These are phyloP conservation scores for Cercospora sesami DNA, from an alignment of 2,329 filamentous ascomycete species.

Conservation along the genomic window DNA sequence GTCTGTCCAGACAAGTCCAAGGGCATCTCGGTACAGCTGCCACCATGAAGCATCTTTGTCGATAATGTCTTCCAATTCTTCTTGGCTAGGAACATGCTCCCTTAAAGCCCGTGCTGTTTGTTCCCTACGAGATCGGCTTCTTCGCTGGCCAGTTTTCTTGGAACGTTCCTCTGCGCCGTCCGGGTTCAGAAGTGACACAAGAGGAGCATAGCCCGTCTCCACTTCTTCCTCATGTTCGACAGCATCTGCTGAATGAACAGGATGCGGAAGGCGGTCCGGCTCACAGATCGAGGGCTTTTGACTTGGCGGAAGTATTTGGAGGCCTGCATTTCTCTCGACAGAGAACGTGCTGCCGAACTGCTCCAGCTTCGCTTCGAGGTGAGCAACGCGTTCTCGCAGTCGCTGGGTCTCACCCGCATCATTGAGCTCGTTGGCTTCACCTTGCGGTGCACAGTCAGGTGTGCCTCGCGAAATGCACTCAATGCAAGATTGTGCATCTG, in stretches of 20 bases:
- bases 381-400: constrained; percentile 8
- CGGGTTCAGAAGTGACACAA: constrained; percentile 6
- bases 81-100: constrained; percentile 8
- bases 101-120: neutral
- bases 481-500: constrained; percentile 5
- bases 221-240: constrained; percentile 7
- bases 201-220: neutral
- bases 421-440: constrained; percentile 3
- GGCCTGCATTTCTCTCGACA: neutral
- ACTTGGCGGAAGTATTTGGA: neutral
- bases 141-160: neutral
- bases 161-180: neutral
- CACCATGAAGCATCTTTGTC: constrained; percentile 22
- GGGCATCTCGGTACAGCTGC: constrained; percentile 19
- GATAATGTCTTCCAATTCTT: constrained; percentile 16
- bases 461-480: constrained; percentile 19
- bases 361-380: constrained; percentile 8
- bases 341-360: neutral
- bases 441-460: constrained; percentile 17
- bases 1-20: constrained; percentile 18
- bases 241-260: neutral
- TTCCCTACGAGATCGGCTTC: neutral
- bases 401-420: neutral
- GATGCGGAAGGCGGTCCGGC: neutral
- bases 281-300: neutral